These are phyloP conservation scores for Theobroma grandiflorum DNA, from an alignment of 441 rosid genomes.

Conservation along the genomic window DNA sequence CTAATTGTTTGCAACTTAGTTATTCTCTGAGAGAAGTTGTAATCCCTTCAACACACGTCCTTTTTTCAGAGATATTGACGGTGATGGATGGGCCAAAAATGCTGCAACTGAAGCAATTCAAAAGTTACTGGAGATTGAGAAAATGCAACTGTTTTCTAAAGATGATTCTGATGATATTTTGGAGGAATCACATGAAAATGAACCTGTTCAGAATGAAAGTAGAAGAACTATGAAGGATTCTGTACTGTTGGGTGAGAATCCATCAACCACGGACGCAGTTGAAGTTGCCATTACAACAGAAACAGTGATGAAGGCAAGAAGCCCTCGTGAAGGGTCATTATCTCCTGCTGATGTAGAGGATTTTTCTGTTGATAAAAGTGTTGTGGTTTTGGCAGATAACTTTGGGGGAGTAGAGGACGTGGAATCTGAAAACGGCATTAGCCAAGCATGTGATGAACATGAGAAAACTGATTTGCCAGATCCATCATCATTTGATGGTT, in stretches of 20 bases:
- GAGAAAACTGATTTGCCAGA: constrained; percentile 26
- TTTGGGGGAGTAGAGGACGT: constrained; percentile 19
- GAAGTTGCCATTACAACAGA: constrained; percentile 18
- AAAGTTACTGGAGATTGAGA: constrained; percentile 47
- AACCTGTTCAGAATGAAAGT: constrained; percentile 29
- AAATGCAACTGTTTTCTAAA: constrained; percentile 25
- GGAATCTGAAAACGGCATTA: constrained; percentile 27
- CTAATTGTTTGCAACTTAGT: background rate
- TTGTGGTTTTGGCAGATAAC: background rate
- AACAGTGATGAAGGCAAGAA: constrained; percentile 20
- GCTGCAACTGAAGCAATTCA: constrained; percentile 54
- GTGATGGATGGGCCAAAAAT: constrained; percentile 44
- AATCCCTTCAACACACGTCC: background rate
- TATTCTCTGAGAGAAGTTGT: constrained; percentile 13
- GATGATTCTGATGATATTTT: constrained; percentile 13
- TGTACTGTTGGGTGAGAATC: constrained; percentile 33
- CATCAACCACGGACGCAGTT: constrained; percentile 23
- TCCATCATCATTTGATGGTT: constrained; percentile 11
- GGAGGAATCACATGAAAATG: constrained; percentile 36
- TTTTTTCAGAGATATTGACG: constrained; percentile 41
- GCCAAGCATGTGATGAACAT: constrained; percentile 19
- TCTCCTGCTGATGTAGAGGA: constrained; percentile 14
- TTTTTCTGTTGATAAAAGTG: constrained; percentile 6
- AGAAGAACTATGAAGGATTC: constrained; percentile 32
- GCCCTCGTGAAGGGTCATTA: constrained; percentile 11